A percentile compares a stretch with the other conserved stretches of the same genome.
Evolutionary conservation across 129 eudicot species (phyloP).

Genomic region (Escallonia herrerae): DNA sequence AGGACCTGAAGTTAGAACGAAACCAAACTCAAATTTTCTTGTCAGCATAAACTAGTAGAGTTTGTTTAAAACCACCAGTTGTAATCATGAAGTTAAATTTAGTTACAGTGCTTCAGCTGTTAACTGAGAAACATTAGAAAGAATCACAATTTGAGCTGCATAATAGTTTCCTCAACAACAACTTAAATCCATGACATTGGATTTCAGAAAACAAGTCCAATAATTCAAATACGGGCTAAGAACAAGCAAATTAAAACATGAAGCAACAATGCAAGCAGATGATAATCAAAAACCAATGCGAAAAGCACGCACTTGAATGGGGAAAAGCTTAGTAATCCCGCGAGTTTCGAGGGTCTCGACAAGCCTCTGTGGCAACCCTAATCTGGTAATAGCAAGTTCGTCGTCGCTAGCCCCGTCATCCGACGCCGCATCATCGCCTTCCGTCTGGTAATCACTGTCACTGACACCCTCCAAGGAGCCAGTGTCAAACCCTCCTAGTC

Average conservation of each 20-base stretch:
- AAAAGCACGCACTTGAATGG: constrained; percentile 62
- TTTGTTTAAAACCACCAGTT: no score
- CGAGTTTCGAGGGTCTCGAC: constrained; percentile 61
- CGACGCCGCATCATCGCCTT: constrained; percentile 13
- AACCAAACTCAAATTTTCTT: no score
- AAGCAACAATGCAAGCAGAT: neutral
- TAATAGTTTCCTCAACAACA: no score
- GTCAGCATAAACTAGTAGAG: no score
- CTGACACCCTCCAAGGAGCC: constrained; percentile 30
- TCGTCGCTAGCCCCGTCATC: constrained; percentile 27
- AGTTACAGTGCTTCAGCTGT: no score
- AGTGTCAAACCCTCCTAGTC: constrained; percentile 52
- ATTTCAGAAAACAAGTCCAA: no score
- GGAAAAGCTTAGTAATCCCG: constrained; percentile 76
- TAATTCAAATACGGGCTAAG: no score
- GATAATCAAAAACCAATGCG: neutral
- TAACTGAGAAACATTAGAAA: no score
- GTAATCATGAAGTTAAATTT: no score
- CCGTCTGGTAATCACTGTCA: constrained; percentile 25
- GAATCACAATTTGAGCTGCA: no score
- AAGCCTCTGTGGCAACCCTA: constrained; percentile 83
- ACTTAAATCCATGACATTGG: no score
- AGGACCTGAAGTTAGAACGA: no score
- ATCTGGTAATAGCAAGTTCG: constrained; percentile 53
- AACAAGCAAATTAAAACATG: neutral